Conservation (phyloP, 768 basidiomycete genomes). For the Tricholoma hemisulphureum region DNA sequence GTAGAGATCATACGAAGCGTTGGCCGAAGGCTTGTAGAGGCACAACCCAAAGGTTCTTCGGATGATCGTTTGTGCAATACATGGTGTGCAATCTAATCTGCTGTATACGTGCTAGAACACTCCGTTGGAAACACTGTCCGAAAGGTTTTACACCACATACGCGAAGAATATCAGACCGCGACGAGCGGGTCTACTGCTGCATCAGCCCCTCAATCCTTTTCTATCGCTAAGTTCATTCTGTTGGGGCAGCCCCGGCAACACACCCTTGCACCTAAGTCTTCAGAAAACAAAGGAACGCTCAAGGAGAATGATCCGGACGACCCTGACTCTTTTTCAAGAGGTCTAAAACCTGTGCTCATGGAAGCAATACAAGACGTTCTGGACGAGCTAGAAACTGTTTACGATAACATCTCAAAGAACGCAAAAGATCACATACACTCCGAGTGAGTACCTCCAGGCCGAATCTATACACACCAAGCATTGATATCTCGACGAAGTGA, state of each 20-base stretch:
- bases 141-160: conserved; percentile 88
- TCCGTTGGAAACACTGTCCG: conserved; percentile 94
- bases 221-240: conserved; percentile 81
- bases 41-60: conserved; percentile 87
- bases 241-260: conserved; percentile 71
- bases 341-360: conserved; percentile 90
- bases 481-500: conserved; percentile 54
- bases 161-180: conserved; percentile 92
- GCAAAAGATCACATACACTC: conserved; percentile 96
- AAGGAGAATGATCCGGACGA: conserved; percentile 74
- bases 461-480: not conserved
- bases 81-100: conserved; percentile 2
- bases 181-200: conserved; percentile 44
- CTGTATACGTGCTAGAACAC: conserved; percentile 58
- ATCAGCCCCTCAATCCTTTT: conserved; percentile 46
- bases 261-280: conserved; percentile 34
- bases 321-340: conserved; percentile 73
- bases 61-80: conserved; percentile 1
- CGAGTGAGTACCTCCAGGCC: conserved; percentile 60
- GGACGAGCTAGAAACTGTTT: conserved; percentile 94
- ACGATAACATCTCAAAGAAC: conserved; percentile 91
- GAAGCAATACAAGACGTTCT: conserved; percentile 96
- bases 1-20: conserved; percentile 75
- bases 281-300: conserved; percentile 55
- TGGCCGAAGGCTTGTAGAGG: conserved; percentile 79